Conservation (phyloP, 805 yeast genomes). For the Yarrowia sp. region DNA sequence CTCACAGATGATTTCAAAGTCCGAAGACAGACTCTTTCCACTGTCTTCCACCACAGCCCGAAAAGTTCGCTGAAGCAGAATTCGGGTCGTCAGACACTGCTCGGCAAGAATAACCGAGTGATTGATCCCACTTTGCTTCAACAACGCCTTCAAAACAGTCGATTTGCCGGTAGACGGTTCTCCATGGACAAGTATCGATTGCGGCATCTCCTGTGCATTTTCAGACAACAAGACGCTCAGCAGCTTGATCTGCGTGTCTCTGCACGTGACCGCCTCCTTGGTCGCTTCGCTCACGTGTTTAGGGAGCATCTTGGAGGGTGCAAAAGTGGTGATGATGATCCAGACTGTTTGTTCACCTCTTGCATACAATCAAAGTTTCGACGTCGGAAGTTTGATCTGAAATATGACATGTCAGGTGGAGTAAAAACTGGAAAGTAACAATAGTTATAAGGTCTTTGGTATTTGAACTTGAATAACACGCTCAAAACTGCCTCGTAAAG, state of each 20-base stretch:
- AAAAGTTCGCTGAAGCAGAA: slow-evolving; percentile 58
- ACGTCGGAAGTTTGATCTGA: neutral
- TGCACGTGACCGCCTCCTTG: slow-evolving; percentile 23
- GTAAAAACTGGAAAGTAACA: no score
- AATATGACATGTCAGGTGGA: neutral
- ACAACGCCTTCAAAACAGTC: slow-evolving; percentile 49
- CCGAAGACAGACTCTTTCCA: slow-evolving; percentile 46
- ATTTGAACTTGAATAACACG: no score
- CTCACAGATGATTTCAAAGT: slow-evolving; percentile 51
- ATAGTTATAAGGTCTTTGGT: no score
- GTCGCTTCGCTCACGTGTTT: slow-evolving; percentile 9
- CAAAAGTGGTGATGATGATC: neutral
- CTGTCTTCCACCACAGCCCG: slow-evolving; percentile 52
- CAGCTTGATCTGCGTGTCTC: slow-evolving; percentile 43
- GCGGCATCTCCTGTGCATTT: slow-evolving; percentile 45
- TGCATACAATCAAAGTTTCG: slow-evolving; percentile 20
- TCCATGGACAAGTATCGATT: slow-evolving; percentile 57
- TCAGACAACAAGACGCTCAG: slow-evolving; percentile 42
- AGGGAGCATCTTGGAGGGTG: slow-evolving; percentile 9
- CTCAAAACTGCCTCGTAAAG: no score
- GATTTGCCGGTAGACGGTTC: slow-evolving; percentile 60
- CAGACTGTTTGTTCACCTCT: no score
- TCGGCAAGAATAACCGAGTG: slow-evolving; percentile 56
- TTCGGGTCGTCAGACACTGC: slow-evolving; percentile 57
- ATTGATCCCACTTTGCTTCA: slow-evolving; percentile 47